These are phyloP conservation scores for Melanomma pulvis-pyrius DNA, from an alignment of 495 filamentous ascomycete species.

Conservation along the genomic window DNA sequence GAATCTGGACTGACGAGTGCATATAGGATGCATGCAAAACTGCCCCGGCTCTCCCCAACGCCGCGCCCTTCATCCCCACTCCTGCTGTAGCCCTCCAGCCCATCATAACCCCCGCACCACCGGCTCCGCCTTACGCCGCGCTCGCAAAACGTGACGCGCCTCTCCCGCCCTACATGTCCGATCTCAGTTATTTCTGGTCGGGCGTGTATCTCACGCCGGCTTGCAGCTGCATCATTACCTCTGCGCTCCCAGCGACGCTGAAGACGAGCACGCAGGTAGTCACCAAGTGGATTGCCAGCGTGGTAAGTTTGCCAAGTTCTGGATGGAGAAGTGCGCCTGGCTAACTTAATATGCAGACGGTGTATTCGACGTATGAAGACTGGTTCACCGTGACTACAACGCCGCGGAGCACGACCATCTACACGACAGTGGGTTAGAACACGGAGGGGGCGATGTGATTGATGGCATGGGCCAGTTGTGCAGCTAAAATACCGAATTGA, in stretches of 20 bases:
- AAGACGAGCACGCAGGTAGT: constrained; percentile 10
- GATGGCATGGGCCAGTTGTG: no score
- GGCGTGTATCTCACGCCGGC: constrained; percentile 20
- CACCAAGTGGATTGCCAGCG: constrained; percentile 12
- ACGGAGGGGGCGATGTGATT: no score
- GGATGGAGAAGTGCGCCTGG: background rate
- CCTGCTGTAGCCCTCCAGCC: constrained; percentile 1
- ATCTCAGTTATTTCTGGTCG: constrained; percentile 20
- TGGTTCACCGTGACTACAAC: constrained; percentile 32
- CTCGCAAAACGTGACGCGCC: constrained; percentile 15
- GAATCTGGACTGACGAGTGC: background rate
- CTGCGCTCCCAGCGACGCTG: constrained; percentile 13
- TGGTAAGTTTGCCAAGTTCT: background rate
- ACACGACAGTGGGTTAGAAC: constrained; percentile 4
- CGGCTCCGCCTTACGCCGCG: background rate
- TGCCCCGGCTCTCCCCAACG: background rate
- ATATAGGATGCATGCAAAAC: constrained; percentile 9
- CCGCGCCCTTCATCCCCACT: background rate
- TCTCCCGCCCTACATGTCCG: constrained; percentile 12
- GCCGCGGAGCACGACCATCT: constrained; percentile 21
- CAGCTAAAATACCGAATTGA: no score
- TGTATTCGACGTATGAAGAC: constrained; percentile 30
- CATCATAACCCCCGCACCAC: constrained; percentile 12
- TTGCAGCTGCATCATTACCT: constrained; percentile 26
- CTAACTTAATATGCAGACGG: constrained; percentile 1